phyloP scores from a whole-genome alignment of 2,329 filamentous ascomycete species.

The Aspergillus luchuensis region DNA sequence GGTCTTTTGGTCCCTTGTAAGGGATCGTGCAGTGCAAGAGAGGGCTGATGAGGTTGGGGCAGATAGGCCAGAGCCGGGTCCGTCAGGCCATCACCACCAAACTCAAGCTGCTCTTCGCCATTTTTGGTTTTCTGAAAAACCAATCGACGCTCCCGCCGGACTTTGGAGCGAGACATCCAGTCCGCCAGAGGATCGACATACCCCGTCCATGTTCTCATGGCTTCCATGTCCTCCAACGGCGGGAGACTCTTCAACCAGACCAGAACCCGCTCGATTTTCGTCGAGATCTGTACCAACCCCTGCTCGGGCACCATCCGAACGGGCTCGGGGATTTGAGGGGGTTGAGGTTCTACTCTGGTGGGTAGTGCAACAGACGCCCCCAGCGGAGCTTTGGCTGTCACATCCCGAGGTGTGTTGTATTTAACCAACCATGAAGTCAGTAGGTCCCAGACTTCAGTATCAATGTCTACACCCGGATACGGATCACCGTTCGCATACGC shows the following conservation, averaged over 20 bases:
- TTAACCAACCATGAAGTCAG: conserved; percentile 20
- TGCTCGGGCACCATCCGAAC: conserved; percentile 3
- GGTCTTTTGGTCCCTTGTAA: conserved; percentile 14
- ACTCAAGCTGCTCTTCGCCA: not conserved
- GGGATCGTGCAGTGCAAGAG: not conserved
- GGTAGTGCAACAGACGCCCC: not conserved
- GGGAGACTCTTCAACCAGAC: conserved; percentile 17
- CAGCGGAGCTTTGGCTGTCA: not conserved
- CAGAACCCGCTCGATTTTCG: conserved; percentile 13
- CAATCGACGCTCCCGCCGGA: not conserved
- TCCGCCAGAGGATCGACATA: not conserved
- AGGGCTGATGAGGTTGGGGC: not conserved
- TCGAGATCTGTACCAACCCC: conserved; percentile 6
- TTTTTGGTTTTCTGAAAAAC: not conserved
- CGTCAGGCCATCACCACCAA: too few relatives aligned
- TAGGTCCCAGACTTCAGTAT: conserved; percentile 5
- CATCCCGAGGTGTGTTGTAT: not conserved
- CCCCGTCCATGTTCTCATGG: conserved; percentile 2
- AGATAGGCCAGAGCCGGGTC: not conserved
- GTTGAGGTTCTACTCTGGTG: not conserved
- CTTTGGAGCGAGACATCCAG: not conserved
- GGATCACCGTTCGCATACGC: conserved; percentile 10
- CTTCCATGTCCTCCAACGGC: conserved; percentile 14
- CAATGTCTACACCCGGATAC: conserved; percentile 8
- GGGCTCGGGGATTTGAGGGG: not conserved